Evolutionary conservation across 768 basidiomycete genomes (phyloP), one percentile per base, ranked within the genome.

Genomic region (Wakefieldia striispora): DNA sequence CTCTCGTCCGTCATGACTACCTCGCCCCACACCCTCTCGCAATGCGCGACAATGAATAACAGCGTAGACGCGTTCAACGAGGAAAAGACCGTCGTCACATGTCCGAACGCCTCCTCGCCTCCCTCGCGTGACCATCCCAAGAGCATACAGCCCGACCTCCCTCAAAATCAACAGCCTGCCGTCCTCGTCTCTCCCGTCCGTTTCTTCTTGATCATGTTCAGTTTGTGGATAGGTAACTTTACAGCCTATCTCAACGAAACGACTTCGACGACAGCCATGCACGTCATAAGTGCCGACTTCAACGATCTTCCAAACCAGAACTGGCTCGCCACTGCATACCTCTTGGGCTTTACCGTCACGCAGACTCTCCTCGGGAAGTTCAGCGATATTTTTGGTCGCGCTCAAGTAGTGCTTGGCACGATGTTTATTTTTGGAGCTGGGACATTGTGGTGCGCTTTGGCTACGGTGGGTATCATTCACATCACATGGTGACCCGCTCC

Each of bases 191-290:
- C 67, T 11, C 56, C 51, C 19, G 45, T 59, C 13, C 65, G 54
- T 0, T 68, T 68, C 58, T 70, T 69, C 51, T 37, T 69, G 50
- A 68, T 68, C 54, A 68, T 68, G 67, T 4, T 53, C 29, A 66
- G 67, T 47, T 19, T 68, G 24, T 68, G 69, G 69, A 48, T 68
- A 20, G 67, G 67, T 14, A 68, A 68, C 57, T 65, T 70, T 45
- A 65, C 68, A 12, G 68, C 68, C 23, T 69, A 71, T 55, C 47
- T 69, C 49, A 69, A 69, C 40, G 68, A 69, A 45, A 70, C 68
- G 0, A 70, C 64, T 12, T 57, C 59, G 10, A 69, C 68, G 0
- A 69, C 68, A 12, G 68, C 70, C 23, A 70, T 71, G 68, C 68
- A 69, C 37, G 52, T 62, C 58, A 69, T 69, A 35, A 53, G 66